Percentiles rank a stretch among this genome's conserved stretches.
Evolutionary conservation across 495 filamentous ascomycete species (phyloP).

Genomic region (Letharia lupina): DNA sequence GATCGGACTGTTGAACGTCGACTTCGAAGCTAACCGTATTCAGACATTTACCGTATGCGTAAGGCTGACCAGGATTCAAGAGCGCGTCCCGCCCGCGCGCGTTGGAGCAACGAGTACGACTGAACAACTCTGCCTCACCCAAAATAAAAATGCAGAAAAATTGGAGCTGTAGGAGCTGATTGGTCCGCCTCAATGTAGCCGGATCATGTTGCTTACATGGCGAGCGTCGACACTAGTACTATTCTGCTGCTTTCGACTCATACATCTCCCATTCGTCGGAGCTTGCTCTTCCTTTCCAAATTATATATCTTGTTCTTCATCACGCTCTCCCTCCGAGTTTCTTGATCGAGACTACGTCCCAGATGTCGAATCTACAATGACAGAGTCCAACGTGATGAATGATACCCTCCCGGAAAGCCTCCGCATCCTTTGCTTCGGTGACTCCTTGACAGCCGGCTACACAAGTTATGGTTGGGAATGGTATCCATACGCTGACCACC

Average conservation of each 20-base stretch:
- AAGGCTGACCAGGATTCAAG: neutral
- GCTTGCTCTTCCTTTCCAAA: slow-evolving; percentile 18
- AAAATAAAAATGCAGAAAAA: neutral
- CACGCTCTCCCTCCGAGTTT: neutral
- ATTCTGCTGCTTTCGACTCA: neutral
- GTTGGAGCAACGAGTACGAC: neutral
- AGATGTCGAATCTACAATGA: slow-evolving; percentile 9
- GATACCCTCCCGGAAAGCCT: slow-evolving; percentile 13
- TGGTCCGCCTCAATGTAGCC: neutral
- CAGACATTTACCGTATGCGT: neutral
- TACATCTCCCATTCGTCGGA: neutral
- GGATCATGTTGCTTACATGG: neutral
- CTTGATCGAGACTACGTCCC: neutral
- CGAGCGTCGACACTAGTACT: neutral
- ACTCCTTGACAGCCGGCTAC: slow-evolving; percentile 55
- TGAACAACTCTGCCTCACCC: neutral
- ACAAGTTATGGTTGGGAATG: slow-evolving; percentile 35
- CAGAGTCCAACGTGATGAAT: neutral
- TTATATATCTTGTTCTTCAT: slow-evolving; percentile 16
- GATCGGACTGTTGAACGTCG: neutral
- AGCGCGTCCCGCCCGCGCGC: neutral
- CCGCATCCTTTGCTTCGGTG: slow-evolving; percentile 55
- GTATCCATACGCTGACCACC: slow-evolving; percentile 44
- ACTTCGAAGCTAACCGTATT: neutral
- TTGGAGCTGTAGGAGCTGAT: neutral